Conservation (phyloP, 306 rosid species). For the Leucaena leucocephala region DNA sequence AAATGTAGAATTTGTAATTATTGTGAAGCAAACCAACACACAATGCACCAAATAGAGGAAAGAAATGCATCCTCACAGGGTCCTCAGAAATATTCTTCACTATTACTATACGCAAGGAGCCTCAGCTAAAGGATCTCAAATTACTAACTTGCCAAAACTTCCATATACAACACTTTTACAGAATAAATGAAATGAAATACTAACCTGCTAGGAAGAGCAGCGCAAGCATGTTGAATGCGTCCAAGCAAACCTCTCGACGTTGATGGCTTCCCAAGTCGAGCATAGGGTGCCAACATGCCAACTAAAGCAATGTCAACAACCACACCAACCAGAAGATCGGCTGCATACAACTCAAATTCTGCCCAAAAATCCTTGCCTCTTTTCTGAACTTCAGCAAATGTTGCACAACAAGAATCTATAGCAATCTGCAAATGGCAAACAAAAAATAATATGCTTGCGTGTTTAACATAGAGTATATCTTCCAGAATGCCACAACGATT, state of each 20-base stretch:
- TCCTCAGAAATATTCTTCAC: conserved; percentile 14
- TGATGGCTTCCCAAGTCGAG: conserved; percentile 78
- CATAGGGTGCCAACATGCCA: conserved; percentile 86
- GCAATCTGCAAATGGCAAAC: conserved; percentile 62
- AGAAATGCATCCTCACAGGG: not conserved
- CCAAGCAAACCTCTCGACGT: conserved; percentile 78
- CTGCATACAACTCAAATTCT: conserved; percentile 88
- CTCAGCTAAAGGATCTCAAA: conserved; percentile 12
- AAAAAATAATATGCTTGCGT: conserved; percentile 1
- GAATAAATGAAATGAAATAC: not conserved
- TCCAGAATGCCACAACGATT: not conserved
- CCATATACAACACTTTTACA: not conserved
- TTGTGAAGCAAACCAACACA: conserved; percentile 11
- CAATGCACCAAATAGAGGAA: not conserved
- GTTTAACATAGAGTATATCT: not conserved
- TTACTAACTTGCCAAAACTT: not conserved
- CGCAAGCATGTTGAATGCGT: conserved; percentile 65
- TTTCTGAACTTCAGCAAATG: conserved; percentile 91
- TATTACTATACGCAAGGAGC: conserved; percentile 7
- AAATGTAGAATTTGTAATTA: conserved; percentile 2
- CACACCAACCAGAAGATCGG: conserved; percentile 87
- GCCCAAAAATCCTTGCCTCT: conserved; percentile 93
- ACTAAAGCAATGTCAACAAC: conserved; percentile 93
- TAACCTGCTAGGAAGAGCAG: conserved; percentile 94
- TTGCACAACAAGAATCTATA: conserved; percentile 92